phyloP scores from a whole-genome alignment of 768 basidiomycete species.

The Fomitopsis serialis region DNA sequence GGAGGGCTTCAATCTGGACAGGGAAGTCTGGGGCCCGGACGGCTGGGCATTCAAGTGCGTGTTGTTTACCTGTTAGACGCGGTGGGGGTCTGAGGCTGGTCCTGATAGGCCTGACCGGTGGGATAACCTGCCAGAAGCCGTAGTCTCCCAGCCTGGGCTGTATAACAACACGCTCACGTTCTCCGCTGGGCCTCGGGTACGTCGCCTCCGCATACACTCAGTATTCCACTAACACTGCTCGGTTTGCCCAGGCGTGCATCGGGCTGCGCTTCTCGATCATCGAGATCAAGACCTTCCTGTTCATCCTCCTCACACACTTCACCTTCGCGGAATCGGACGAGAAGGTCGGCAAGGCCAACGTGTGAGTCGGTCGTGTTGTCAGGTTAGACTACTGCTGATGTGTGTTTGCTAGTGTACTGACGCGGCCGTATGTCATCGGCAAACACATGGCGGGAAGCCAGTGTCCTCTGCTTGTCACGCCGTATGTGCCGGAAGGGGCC shows the following conservation, averaged over 20 bases:
- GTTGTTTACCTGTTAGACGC: neutral
- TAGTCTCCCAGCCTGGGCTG: conserved; percentile 59
- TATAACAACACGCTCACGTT: conserved; percentile 71
- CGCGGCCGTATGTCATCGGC: conserved; percentile 24
- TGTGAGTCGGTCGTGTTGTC: conserved; percentile 27
- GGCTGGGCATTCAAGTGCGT: conserved; percentile 76
- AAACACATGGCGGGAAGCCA: conserved; percentile 23
- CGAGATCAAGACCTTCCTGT: conserved; percentile 77
- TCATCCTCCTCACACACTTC: conserved; percentile 64
- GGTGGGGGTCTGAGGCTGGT: neutral
- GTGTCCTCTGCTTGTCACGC: conserved; percentile 23
- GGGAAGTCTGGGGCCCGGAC: conserved; percentile 72
- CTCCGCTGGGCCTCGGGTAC: conserved; percentile 75
- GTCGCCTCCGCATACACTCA: conserved; percentile 21
- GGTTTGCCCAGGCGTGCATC: conserved; percentile 76
- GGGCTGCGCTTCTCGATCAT: conserved; percentile 80
- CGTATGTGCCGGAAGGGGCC: conserved; percentile 6
- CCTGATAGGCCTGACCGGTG: conserved; percentile 68
- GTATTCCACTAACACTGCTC: conserved; percentile 3
- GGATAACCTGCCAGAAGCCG: conserved; percentile 71
- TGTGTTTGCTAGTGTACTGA: conserved; percentile 11
- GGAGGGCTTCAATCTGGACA: conserved; percentile 77
- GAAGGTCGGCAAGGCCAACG: conserved; percentile 75
- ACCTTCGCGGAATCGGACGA: conserved; percentile 71
- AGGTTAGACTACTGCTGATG: neutral